Percentiles rank a stretch among this genome's conserved stretches.
phyloP scores from a whole-genome alignment of 163 green algal genomes.

The Trebouxia gelatinosa region DNA sequence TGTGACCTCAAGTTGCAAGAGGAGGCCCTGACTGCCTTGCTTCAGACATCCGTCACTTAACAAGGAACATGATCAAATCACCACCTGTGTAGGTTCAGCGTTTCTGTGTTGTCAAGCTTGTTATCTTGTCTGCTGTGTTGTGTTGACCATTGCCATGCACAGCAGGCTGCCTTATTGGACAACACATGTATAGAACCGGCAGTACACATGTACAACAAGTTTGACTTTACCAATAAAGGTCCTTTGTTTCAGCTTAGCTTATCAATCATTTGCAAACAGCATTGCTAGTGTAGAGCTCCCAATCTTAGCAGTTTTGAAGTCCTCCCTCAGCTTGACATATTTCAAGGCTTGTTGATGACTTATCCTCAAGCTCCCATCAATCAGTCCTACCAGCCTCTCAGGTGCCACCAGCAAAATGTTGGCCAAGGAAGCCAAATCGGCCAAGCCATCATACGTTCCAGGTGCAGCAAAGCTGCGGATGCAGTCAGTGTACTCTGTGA shows the following conservation, averaged over 20 bases:
- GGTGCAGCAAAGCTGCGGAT: conserved; percentile 4
- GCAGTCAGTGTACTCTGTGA: conserved; percentile 69
- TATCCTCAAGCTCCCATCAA: conserved; percentile 68
- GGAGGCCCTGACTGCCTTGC: not conserved
- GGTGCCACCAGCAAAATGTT: conserved; percentile 80
- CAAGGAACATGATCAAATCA: too few species aligned
- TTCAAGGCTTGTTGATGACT: conserved; percentile 58
- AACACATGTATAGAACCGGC: too few species aligned
- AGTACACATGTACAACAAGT: too few species aligned
- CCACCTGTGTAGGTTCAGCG: too few species aligned
- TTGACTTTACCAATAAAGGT: too few species aligned
- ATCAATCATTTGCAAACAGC: conserved; percentile 51
- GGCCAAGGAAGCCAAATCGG: conserved; percentile 31
- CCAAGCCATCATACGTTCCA: conserved; percentile 14
- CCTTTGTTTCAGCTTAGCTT: too few species aligned
- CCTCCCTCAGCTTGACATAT: conserved; percentile 62
- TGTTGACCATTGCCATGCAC: too few species aligned
- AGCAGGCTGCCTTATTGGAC: too few species aligned
- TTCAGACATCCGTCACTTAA: not conserved
- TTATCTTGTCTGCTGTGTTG: too few species aligned
- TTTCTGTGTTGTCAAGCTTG: too few species aligned
- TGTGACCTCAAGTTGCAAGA: conserved; percentile 17
- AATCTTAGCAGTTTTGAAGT: conserved; percentile 69
- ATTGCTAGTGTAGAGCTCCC: conserved; percentile 51
- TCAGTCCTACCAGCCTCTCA: conserved; percentile 69